Percentiles rank a stretch among this genome's conserved stretches.
These are phyloP conservation scores for Kluyveromyces starmeri DNA, from an alignment of 805 yeast genomes.

Conservation along the genomic window DNA sequence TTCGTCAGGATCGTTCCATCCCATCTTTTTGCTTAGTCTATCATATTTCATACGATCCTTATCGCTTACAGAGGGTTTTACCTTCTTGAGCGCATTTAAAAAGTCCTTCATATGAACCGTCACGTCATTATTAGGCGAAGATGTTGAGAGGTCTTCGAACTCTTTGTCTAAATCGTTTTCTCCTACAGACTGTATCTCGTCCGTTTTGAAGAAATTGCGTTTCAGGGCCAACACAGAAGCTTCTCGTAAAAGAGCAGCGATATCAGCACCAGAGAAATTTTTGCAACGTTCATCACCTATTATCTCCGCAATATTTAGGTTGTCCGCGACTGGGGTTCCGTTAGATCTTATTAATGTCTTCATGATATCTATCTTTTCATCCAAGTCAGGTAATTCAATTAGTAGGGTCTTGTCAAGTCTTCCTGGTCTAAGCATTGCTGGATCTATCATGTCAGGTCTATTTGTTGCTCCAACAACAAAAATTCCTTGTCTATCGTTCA, in stretches of 20 bases:
- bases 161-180: constrained; percentile 39
- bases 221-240: constrained; percentile 88
- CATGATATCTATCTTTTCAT: constrained; percentile 75
- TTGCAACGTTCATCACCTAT: constrained; percentile 74
- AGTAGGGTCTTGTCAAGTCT: constrained; percentile 87
- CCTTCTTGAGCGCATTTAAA: constrained; percentile 55
- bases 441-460: constrained; percentile 96
- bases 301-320: constrained; percentile 52
- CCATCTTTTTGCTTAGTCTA: constrained; percentile 60
- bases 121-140: constrained; percentile 22
- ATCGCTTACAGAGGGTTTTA: constrained; percentile 88
- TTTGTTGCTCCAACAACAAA: constrained; percentile 96
- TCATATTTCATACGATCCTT: constrained; percentile 73
- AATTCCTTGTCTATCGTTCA: constrained; percentile 85
- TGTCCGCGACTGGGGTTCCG: constrained; percentile 60
- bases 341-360: constrained; percentile 63
- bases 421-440: constrained; percentile 97
- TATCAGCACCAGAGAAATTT: constrained; percentile 93
- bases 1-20: constrained; percentile 50
- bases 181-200: constrained; percentile 34
- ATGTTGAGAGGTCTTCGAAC: constrained; percentile 33
- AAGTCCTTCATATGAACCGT: constrained; percentile 67
- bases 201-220: constrained; percentile 52
- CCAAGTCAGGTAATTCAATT: constrained; percentile 76
- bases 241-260: constrained; percentile 84